Percentiles rank a stretch among this genome's conserved stretches.
These are phyloP conservation scores for Heterobasidion irregulare DNA, from an alignment of 1,284 basidiomycete genomes.

Conservation along the genomic window DNA sequence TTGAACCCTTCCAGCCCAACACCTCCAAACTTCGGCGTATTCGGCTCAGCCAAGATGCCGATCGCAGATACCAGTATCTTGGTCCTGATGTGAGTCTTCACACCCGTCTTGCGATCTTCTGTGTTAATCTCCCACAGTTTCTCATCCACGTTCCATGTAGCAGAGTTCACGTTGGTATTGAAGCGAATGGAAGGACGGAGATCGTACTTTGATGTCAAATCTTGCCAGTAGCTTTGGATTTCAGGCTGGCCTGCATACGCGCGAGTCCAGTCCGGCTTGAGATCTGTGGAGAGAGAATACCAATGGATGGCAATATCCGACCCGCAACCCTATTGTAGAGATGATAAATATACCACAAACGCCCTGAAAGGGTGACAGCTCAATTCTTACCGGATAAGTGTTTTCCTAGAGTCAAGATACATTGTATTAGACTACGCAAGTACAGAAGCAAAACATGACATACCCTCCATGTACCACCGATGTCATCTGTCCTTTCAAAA, in stretches of 20 bases:
- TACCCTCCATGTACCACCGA: conserved; percentile 30
- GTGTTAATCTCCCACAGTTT: conserved; percentile 27
- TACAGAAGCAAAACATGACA: conserved; percentile 1
- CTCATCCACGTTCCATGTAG: conserved; percentile 28
- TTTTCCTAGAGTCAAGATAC: conserved; percentile 15
- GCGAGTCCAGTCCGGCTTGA: conserved; percentile 23
- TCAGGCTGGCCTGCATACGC: conserved; percentile 21
- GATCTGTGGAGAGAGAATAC: conserved; percentile 23
- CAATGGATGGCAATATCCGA: conserved; percentile 22
- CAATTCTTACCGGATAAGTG: conserved; percentile 19
- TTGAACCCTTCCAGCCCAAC: conserved; percentile 27
- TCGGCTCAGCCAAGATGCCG: conserved; percentile 31
- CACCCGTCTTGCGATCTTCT: conserved; percentile 20
- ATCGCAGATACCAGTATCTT: conserved; percentile 36
- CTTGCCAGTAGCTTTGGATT: conserved; percentile 23
- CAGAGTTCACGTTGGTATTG: conserved; percentile 27
- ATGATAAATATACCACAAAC: not conserved
- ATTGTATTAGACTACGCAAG: not conserved
- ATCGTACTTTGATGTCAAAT: conserved; percentile 17
- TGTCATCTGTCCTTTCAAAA: conserved; percentile 21
- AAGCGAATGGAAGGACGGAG: conserved; percentile 16
- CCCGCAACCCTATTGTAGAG: conserved; percentile 12
- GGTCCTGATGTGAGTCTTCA: conserved; percentile 10
- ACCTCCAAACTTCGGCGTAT: conserved; percentile 28
- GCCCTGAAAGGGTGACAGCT: not conserved